Percentiles rank a stretch among this genome's conserved stretches.
phyloP scores from a whole-genome alignment of 2,329 filamentous ascomycete genomes.

The Alternaria burnsii region DNA sequence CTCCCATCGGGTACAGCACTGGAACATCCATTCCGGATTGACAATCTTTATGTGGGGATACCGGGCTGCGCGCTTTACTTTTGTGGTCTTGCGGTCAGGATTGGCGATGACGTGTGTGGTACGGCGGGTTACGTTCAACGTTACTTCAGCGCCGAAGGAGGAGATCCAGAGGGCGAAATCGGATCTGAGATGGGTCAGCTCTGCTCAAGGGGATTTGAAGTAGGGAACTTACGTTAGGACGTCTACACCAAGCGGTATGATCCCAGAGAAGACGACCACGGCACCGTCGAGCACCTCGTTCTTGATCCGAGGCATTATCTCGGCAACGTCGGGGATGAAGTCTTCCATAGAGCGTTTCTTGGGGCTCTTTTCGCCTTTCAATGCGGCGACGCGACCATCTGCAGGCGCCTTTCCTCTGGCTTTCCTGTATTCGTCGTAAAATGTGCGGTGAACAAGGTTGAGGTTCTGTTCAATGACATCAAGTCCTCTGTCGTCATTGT shows the following conservation, averaged over 20 bases:
- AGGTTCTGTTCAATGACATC: conserved; percentile 78
- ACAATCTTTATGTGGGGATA: conserved; percentile 89
- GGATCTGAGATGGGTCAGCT: conserved; percentile 58
- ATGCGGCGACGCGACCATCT: conserved; percentile 59
- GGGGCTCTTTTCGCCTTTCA: conserved; percentile 59
- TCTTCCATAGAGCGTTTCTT: conserved; percentile 59
- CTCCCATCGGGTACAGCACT: conserved; percentile 85
- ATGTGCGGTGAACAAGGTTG: conserved; percentile 75
- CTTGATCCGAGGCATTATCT: conserved; percentile 86
- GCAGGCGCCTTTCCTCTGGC: conserved; percentile 52
- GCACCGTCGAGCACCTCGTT: conserved; percentile 75
- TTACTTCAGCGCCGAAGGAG: conserved; percentile 80
- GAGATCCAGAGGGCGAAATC: conserved; percentile 89
- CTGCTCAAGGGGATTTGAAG: not conserved
- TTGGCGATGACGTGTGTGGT: conserved; percentile 78
- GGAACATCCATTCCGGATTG: conserved; percentile 86
- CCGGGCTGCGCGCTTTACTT: conserved; percentile 85
- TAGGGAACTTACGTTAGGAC: conserved; percentile 64
- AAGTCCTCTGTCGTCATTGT: conserved; percentile 88
- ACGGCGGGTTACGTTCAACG: conserved; percentile 62
- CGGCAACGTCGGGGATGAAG: conserved; percentile 83
- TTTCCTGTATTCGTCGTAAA: conserved; percentile 83
- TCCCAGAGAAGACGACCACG: conserved; percentile 86
- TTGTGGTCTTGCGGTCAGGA: conserved; percentile 79
- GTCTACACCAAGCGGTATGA: conserved; percentile 83